Evolutionary conservation across 768 basidiomycete genomes (phyloP).

Genomic region (Termitomyces sp.): DNA sequence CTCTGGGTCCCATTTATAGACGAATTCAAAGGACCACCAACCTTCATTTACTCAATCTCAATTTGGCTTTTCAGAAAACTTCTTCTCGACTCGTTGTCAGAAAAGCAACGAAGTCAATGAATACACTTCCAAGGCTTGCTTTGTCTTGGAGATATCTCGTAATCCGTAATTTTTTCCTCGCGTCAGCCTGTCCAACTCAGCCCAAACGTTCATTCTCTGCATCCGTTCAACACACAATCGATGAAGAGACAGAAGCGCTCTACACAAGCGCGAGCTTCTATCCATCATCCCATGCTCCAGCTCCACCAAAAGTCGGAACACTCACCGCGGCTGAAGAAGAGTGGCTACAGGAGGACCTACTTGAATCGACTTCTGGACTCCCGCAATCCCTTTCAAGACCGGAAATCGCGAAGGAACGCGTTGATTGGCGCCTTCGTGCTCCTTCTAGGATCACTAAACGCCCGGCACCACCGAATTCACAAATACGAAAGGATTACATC

Average conservation of each 20-base stretch:
- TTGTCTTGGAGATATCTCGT: constrained; percentile 9
- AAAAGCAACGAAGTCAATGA: constrained; percentile 9
- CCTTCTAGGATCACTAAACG: constrained; percentile 31
- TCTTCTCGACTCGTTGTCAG: constrained; percentile 1
- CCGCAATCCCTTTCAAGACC: constrained; percentile 6
- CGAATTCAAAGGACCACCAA: background rate
- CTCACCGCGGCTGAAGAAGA: constrained; percentile 27
- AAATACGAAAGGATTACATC: constrained; percentile 16
- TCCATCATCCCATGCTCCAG: background rate
- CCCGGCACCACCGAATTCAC: constrained; percentile 2
- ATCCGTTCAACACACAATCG: background rate
- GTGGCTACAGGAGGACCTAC: constrained; percentile 30
- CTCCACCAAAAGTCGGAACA: background rate
- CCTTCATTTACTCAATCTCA: background rate
- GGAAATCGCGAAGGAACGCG: constrained; percentile 27
- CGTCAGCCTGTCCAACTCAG: constrained; percentile 12
- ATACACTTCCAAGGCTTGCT: constrained; percentile 2
- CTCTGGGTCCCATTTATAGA: no score
- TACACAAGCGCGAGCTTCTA: constrained; percentile 4
- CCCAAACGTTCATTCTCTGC: constrained; percentile 4
- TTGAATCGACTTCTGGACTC: background rate
- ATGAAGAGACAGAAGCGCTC: constrained; percentile 10
- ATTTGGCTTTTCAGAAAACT: constrained; percentile 7
- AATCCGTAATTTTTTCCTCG: constrained; percentile 14
- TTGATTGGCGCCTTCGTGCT: constrained; percentile 59